phyloP scores from a whole-genome alignment of 176 grass and related monocot genomes.

The Rhipidocladum racemiflorum region DNA sequence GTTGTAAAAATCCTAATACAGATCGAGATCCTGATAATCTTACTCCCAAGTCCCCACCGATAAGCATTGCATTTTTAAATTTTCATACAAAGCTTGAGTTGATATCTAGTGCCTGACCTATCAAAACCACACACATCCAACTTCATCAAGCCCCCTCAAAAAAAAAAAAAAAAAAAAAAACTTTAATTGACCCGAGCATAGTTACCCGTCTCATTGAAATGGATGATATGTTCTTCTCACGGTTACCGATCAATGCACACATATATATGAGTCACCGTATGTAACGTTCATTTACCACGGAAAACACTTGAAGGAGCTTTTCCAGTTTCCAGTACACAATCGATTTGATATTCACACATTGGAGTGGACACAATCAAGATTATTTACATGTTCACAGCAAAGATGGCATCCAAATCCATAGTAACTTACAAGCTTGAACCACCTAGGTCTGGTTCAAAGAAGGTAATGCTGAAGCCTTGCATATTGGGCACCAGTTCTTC shows the following conservation, averaged over 20 bases:
- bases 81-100: not conserved
- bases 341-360: not conserved
- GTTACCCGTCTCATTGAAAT: no score
- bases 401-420: not conserved
- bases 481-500: conserved; percentile 77
- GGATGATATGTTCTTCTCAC: not conserved
- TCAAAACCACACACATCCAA: not conserved
- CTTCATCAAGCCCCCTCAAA: no score
- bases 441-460: not conserved
- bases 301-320: not conserved
- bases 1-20: not conserved
- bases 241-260: not conserved
- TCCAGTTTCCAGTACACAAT: not conserved
- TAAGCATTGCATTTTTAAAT: not conserved
- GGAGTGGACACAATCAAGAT: not conserved
- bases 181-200: no score
- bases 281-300: not conserved
- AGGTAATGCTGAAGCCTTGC: conserved; percentile 48
- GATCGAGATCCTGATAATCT: not conserved
- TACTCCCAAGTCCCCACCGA: no score
- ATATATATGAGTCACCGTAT: not conserved
- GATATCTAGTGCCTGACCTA: not conserved
- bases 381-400: conserved; percentile 18
- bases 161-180: no score
- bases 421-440: conserved; percentile 8